Conservation (phyloP, 495 filamentous ascomycete genomes). For the Lichina pygmaea region DNA sequence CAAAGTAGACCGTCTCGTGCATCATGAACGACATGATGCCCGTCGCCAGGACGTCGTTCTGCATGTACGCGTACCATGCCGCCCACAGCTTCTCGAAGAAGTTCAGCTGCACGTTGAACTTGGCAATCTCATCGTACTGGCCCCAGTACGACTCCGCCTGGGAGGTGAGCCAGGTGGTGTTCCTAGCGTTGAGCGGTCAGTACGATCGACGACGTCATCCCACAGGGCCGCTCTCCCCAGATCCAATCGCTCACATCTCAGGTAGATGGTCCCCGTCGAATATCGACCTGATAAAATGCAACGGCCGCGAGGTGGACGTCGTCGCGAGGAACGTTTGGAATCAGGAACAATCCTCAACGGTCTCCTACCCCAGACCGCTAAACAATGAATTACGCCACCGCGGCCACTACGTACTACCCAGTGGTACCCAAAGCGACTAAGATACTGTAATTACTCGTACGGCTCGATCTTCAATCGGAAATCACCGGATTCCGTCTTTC, state of each 20-base stretch:
- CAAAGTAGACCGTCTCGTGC: slow-evolving; percentile 89
- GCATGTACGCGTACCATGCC: slow-evolving; percentile 96
- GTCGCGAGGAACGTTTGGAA: too few species aligned
- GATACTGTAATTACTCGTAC: too few species aligned
- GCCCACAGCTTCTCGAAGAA: slow-evolving; percentile 67
- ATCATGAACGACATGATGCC: slow-evolving; percentile 91
- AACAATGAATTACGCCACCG: too few species aligned
- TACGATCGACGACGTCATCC: background rate
- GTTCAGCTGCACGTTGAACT: slow-evolving; percentile 72
- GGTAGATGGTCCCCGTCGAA: too few species aligned
- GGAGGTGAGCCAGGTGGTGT: slow-evolving; percentile 25
- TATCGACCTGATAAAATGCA: too few species aligned
- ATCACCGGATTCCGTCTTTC: too few species aligned
- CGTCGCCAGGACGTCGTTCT: slow-evolving; percentile 84
- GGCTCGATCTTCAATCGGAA: too few species aligned
- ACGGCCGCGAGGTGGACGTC: too few species aligned
- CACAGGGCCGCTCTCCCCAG: background rate
- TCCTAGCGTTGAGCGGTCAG: slow-evolving; percentile 17
- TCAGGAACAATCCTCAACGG: too few species aligned
- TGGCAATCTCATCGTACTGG: slow-evolving; percentile 65
- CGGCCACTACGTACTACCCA: too few species aligned
- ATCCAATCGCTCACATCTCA: background rate
- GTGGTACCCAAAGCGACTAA: too few species aligned
- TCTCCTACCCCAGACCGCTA: too few species aligned
- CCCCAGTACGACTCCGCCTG: slow-evolving; percentile 40